Evolutionary conservation across 192 early-diverging fungal species (phyloP), one percentile per base, ranked within the genome.

Genomic region (Gryganskiella cystojenkinii): DNA sequence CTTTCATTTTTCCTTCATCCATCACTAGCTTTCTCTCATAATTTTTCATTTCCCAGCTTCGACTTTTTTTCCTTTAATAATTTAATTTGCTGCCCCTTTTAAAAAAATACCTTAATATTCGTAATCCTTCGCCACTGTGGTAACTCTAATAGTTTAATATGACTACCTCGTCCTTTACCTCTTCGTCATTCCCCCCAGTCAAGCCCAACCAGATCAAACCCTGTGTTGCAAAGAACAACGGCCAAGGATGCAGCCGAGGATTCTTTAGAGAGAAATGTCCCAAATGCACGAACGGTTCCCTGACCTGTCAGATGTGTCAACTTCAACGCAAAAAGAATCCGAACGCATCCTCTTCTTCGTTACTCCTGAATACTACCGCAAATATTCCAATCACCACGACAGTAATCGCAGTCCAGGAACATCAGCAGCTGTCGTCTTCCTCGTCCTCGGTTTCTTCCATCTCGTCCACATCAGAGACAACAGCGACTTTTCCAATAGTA

Each of bases 301-400:
- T 49, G 4, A 45, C 61, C 33, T 72, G 70, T 11, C 45, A 72
- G 2, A 72, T 72, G 61, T 72, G 70, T 54, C 42, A 64, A 9
- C 37, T 10, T 28, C 31, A 31, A 9, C 37, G 46, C 44, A 27
- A 42, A 25, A 15, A n/a, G n/a, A 7, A 7, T 14, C 14, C 9
- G 33, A 15, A 22, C 20, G 8, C 67, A 43, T 33, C 35, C 11
- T 22, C 20, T 40, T 46, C 58, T 22, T 44, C 58, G 37, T 40
- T 40, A 13, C 40, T 45, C 60, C 9, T 24, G 43, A 47, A 17
- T 43, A 58, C 56, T 49, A n/a, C 5, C 55, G 25, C 65, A 24
- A 58, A n/a, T n/a, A n/a, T n/a, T n/a, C 55, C 45, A 34, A 0
- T 11, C 14, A 9, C 33, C 20, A 30, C 44, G 8, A 9, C 62